phyloP scores from a whole-genome alignment of 306 rosid genomes.

The Rubus idaeus region DNA sequence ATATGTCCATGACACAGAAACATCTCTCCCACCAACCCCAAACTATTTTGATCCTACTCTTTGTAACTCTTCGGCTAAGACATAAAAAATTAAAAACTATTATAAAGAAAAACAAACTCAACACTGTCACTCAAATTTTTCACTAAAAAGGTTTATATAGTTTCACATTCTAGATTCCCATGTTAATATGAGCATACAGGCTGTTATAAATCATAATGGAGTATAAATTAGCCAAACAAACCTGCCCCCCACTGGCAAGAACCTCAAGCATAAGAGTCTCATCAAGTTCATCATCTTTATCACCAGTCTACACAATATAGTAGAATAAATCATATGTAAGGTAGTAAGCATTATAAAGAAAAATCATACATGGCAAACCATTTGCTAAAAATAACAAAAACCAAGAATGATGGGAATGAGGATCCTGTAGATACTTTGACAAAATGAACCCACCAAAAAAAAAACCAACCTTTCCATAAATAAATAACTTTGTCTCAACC shows the following conservation, averaged over 20 bases:
- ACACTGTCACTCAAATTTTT: not conserved
- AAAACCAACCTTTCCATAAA: conserved; percentile 84
- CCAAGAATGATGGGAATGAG: conserved; percentile 16
- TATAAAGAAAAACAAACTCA: not conserved
- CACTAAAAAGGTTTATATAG: not conserved
- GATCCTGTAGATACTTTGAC: conserved; percentile 8
- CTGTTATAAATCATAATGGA: not conserved
- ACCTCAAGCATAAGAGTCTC: conserved; percentile 77
- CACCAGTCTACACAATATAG: conserved; percentile 53
- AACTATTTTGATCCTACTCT: not conserved
- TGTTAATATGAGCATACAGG: not conserved
- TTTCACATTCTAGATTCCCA: not conserved
- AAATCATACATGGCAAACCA: conserved; percentile 5
- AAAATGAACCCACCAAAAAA: conserved; percentile 4
- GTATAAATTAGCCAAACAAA: conserved; percentile 31
- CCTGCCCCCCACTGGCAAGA: conserved; percentile 95
- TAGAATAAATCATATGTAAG: conserved; percentile 1
- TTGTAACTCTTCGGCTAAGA: not conserved
- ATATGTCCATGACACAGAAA: conserved; percentile 2
- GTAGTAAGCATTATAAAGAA: not conserved
- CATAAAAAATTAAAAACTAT: no score
- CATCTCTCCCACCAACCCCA: not conserved
- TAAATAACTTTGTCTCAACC: conserved; percentile 66
- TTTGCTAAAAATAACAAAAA: conserved; percentile 10
- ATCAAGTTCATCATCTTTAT: conserved; percentile 43